Conservation (phyloP, 352 stramenopile species). For the Pythium apleroticum region DNA sequence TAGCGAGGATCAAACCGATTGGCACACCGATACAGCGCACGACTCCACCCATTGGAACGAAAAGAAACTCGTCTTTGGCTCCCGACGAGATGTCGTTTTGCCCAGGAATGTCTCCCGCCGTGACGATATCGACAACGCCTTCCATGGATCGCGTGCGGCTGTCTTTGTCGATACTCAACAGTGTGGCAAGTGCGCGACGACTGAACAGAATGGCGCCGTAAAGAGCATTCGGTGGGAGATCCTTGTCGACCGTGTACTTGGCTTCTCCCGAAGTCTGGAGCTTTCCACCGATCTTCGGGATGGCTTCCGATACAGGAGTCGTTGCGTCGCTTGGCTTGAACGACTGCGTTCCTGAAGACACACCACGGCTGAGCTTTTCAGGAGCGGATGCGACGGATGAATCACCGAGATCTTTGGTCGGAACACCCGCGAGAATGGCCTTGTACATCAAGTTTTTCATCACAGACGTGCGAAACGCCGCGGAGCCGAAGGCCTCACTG, state of each 20-base stretch:
- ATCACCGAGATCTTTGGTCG: slow-evolving; percentile 11
- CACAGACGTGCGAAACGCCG: slow-evolving; percentile 24
- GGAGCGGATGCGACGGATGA: slow-evolving; percentile 21
- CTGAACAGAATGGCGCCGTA: slow-evolving; percentile 39
- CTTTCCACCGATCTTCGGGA: slow-evolving; percentile 41
- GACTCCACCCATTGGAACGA: slow-evolving; percentile 40
- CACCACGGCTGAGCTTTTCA: slow-evolving; percentile 17
- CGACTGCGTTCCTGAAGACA: slow-evolving; percentile 32
- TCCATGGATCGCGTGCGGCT: slow-evolving; percentile 20
- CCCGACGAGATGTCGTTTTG: slow-evolving; percentile 30
- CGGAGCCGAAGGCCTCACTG: slow-evolving; percentile 34
- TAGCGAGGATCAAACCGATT: slow-evolving; percentile 44
- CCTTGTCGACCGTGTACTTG: slow-evolving; percentile 40
- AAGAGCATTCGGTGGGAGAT: slow-evolving; percentile 24
- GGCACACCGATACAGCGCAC: slow-evolving; percentile 41
- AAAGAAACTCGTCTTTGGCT: slow-evolving; percentile 37
- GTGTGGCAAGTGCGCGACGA: slow-evolving; percentile 14
- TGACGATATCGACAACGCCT: slow-evolving; percentile 45
- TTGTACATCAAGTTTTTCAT: slow-evolving; percentile 45
- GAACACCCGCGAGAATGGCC: slow-evolving; percentile 18
- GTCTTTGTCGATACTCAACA: slow-evolving; percentile 34
- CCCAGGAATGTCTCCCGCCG: slow-evolving; percentile 34
- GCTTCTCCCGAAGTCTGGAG: slow-evolving; percentile 48
- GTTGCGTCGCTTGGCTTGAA: slow-evolving; percentile 28
- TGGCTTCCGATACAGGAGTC: slow-evolving; percentile 32